Evolutionary conservation across 306 rosid species (phyloP).

Genomic region (Rubus parviflorus): DNA sequence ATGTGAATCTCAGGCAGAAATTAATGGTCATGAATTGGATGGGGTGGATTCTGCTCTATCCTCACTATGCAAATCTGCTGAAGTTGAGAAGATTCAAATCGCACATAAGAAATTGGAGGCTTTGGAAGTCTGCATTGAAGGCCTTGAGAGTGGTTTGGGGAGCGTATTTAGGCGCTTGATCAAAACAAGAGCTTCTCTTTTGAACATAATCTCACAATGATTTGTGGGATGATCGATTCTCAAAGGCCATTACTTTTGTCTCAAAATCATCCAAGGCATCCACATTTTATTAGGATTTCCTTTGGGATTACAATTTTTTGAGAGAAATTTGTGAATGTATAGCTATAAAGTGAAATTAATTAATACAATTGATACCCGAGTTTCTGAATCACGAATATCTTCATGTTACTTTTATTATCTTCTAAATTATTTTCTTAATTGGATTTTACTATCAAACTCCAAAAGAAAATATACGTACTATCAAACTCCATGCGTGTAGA

Average conservation of each 20-base stretch:
- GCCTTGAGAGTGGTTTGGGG: constrained; percentile 54
- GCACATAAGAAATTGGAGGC: constrained; percentile 38
- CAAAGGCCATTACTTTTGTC: not conserved
- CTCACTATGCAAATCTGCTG: constrained; percentile 21
- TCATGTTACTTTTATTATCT: not conserved
- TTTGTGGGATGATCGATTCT: not conserved
- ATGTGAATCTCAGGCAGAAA: constrained; percentile 35
- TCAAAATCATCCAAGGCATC: constrained; percentile 31
- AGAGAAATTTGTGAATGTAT: not conserved
- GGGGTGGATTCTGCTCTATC: constrained; percentile 42
- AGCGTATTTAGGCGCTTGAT: constrained; percentile 54
- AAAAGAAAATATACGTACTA: not conserved
- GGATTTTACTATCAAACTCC: not conserved
- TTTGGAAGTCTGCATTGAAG: constrained; percentile 52
- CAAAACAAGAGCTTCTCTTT: constrained; percentile 55
- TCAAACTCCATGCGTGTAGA: not conserved
- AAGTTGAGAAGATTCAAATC: constrained; percentile 31
- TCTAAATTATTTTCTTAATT: not conserved
- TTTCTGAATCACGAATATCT: not conserved
- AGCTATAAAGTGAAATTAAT: constrained; percentile 23
- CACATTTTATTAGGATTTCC: constrained; percentile 42
- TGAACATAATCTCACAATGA: constrained; percentile 56
- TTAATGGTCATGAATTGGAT: constrained; percentile 40
- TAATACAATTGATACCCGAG: constrained; percentile 1
- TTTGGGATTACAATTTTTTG: constrained; percentile 27